A percentile compares a stretch with the other conserved stretches of the same genome.
Conservation (phyloP, 805 yeast species). For the Vanderwaltozyma polyspora region DNA sequence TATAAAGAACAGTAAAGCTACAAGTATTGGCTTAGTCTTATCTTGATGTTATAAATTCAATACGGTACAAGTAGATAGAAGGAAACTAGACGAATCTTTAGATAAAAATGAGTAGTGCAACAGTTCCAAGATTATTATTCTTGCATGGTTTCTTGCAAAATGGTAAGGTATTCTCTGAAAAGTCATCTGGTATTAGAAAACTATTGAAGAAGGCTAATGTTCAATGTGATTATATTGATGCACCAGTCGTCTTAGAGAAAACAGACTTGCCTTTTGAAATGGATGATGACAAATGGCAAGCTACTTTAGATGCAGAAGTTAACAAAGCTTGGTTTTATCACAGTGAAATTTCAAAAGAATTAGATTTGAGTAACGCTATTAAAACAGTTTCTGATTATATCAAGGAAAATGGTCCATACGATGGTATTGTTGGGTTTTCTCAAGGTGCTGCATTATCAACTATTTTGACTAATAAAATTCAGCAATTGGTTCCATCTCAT, state of each 20-base stretch:
- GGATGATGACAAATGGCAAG: conserved; percentile 40
- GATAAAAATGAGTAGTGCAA: conserved; percentile 15
- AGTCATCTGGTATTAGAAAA: conserved; percentile 82
- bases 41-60: too few species aligned
- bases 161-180: conserved; percentile 72
- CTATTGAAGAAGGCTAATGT: conserved; percentile 51
- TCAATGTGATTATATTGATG: conserved; percentile 69
- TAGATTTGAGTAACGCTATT: conserved; percentile 43
- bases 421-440: conserved; percentile 82
- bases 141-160: conserved; percentile 87
- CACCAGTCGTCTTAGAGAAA: conserved; percentile 53
- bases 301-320: conserved; percentile 36
- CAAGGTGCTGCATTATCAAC: conserved; percentile 91
- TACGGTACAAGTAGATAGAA: too few species aligned
- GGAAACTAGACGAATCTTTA: too few species aligned
- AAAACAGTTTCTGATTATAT: conserved; percentile 38
- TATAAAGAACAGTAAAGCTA: too few species aligned
- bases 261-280: conserved; percentile 67
- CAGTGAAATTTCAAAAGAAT: conserved; percentile 34
- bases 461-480: conserved; percentile 49
- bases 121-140: conserved; percentile 50
- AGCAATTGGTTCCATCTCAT: conserved; percentile 38
- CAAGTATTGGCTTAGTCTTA: too few species aligned
- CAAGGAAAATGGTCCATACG: conserved; percentile 64
- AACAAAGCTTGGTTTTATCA: conserved; percentile 70